Base-by-base conservation (phyloP, 2,329 filamentous ascomycete species). In the Verticillium alfalfae region DNA sequence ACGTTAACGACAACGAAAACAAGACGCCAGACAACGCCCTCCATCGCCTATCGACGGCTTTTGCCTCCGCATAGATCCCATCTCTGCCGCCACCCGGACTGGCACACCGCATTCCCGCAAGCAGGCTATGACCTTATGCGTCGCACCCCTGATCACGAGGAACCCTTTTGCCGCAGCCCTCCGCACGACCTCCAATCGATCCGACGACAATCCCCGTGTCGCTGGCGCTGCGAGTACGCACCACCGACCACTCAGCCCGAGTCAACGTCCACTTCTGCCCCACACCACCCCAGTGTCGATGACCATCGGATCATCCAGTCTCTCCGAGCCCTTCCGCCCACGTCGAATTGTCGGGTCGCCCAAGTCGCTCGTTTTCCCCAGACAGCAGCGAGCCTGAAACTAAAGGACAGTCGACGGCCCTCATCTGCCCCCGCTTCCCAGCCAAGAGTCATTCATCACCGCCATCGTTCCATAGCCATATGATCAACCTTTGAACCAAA, bases 31-130 rank as follows among this genome's bases (percentile, higher is more conserved):
- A 37, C 45, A 10, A 52, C 45, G 22, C n/a, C n/a, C 7, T 49
- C 54, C 54, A 34, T 60, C 63, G 63, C 61, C 63, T 64, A 64
- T 63, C 62, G 45, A 45, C 63, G 63, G 63, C 63, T 61, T 63
- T 63, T 45, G 39, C 41, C 41, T 22, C 45, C 8, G 12, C 45
- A n/a, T 52, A 12, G n/a, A 26, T 52, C 18, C 45, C 45, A 12
- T 52, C 18, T 18, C 13, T 18, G 18, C 45, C 8, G 45, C 45
- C 45, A 52, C 26, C n/a, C 45, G 26, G n/a, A 22, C 18, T 18
- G 45, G 10, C 10, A n/a, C 45, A 8, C n/a, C 12, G 16, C n/a
- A 10, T 18, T 22, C 10, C 15, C 45, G 18, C 45, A 52, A 52
- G 45, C 45, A 52, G n/a, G 10, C 45, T 52, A 52, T 52, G 45